Evolutionary conservation across 208 protist genomes (phyloP).

Genomic region (Acanthamoeba healyi): DNA sequence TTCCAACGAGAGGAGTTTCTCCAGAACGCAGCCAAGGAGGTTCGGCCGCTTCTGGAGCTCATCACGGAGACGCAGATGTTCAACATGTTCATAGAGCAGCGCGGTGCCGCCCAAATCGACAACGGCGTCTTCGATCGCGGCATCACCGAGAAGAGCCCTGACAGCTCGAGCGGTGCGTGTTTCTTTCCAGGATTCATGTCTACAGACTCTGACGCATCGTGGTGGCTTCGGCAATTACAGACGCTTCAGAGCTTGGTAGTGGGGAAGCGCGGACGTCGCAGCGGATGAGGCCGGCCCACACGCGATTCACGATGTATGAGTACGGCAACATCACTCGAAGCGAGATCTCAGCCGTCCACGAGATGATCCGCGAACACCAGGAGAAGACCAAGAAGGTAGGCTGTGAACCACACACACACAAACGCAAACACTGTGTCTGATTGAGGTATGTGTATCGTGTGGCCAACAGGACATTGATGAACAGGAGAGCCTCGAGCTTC

Average conservation of each 20-base stretch:
- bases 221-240: background rate
- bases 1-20: conserved; percentile 30
- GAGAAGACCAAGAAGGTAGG: conserved; percentile 40
- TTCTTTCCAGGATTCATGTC: background rate
- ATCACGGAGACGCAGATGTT: conserved; percentile 76
- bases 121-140: conserved; percentile 59
- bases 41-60: conserved; percentile 56
- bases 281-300: conserved; percentile 68
- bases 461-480: conserved; percentile 68
- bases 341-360: conserved; percentile 69
- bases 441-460: background rate
- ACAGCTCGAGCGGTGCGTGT: background rate
- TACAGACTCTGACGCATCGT: background rate
- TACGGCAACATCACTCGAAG: conserved; percentile 70
- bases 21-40: background rate
- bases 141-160: conserved; percentile 11
- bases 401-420: background rate
- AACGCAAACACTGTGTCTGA: background rate
- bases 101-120: background rate
- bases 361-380: conserved; percentile 4
- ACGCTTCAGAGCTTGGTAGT: background rate
- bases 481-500: conserved; percentile 60
- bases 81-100: conserved; percentile 69
- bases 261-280: background rate
- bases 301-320: conserved; percentile 76